These are phyloP conservation scores for Erysimum cheiri DNA, from an alignment of 441 rosid species.

Conservation along the genomic window DNA sequence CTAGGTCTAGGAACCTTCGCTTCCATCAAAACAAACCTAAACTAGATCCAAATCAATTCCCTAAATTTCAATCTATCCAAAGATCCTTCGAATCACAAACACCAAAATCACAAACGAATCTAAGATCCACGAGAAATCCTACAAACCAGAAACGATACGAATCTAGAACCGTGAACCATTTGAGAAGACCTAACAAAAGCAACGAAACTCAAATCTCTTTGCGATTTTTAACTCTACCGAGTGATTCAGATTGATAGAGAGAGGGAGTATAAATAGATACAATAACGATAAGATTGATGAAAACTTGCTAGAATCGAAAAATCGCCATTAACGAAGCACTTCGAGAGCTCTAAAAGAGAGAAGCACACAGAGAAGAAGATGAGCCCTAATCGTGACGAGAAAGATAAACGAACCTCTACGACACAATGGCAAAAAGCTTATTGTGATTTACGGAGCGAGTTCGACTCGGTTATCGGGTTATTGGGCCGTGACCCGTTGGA, in stretches of 20 bases:
- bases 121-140: slow-evolving; percentile 40
- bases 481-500: slow-evolving; percentile 22
- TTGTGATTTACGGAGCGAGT: slow-evolving; percentile 32
- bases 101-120: slow-evolving; percentile 9
- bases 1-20: slow-evolving; percentile 56
- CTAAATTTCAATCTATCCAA: slow-evolving; percentile 13
- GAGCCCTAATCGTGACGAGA: slow-evolving; percentile 35
- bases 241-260: not conserved
- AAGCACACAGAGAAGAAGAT: not conserved
- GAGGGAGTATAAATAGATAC: not conserved
- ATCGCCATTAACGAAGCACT: slow-evolving; percentile 1
- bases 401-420: slow-evolving; percentile 19
- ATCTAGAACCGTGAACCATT: not conserved
- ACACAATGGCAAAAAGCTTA: slow-evolving; percentile 5
- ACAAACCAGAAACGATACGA: not conserved
- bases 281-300: not conserved
- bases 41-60: slow-evolving; percentile 26
- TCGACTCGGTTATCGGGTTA: slow-evolving; percentile 31
- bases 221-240: slow-evolving; percentile 3
- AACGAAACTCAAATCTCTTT: slow-evolving; percentile 10
- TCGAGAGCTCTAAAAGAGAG: slow-evolving; percentile 1
- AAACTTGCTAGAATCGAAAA: not conserved
- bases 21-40: slow-evolving; percentile 56
- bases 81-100: slow-evolving; percentile 7
- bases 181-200: not conserved